Base-by-base conservation (phyloP, 2,329 filamentous ascomycete genomes). In the Stylonectria norvegica region DNA sequence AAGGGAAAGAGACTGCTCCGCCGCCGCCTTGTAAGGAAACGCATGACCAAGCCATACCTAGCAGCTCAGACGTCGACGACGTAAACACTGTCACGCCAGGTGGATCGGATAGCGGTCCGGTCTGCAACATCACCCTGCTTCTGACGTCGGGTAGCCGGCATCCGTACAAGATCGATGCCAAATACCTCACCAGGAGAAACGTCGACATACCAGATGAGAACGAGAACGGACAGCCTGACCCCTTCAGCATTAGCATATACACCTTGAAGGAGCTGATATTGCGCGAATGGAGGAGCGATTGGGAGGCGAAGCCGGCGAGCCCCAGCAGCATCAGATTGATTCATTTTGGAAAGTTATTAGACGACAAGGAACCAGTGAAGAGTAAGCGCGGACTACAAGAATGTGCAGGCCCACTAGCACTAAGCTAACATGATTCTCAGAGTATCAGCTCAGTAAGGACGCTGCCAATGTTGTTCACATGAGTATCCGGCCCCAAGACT, bases 201-300 rank as follows among this genome's bases (percentile, higher is more conserved):
- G 86, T 95, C 38, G 78, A 77, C 34, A 79, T 93, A 1, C 84
- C 88, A 15, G 83, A 83, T 20, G 67, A 78, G 50, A 78, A 73
- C 8, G 73, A 76, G 43, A 61, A 65, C 18, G 81, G 80, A 20
- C 73, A 67, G 46, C 75, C 78, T 49, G 89, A 96, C 59, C 89
- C 89, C 1, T 90, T 89, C 60, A 86, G 84, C 60, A 89, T 97
- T 67, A 95, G 87, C 52, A 85, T 95, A 36, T 95, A 96, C 62
- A 95, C 88, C 3, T 70, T 97, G 50, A 96, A 96, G 67, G 89
- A 96, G 68, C 71, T 96, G 59, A 95, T 97, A 61, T 78, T 93
- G 70, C 78, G 88, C 56, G 90, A 96, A 63, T 97, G 91, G 91
- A 77, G 89, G 53, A 83, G 83, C 55, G 88, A 96, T 61, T 96